These are phyloP conservation scores for Rhododendron ferrugineum DNA, from an alignment of 148 eudicot genomes.

Conservation along the genomic window DNA sequence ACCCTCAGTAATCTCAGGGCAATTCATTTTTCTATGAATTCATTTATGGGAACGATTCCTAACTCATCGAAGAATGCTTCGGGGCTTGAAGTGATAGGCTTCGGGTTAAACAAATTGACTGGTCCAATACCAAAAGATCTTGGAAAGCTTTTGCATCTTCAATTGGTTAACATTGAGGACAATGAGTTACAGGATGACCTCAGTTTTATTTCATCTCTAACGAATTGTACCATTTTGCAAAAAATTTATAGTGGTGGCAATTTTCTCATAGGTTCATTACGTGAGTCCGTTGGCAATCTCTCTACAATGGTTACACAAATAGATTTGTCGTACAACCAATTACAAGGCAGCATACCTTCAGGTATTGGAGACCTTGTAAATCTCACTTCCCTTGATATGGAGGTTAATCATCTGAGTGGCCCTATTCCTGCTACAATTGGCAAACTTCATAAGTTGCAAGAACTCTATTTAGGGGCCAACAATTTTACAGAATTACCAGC, in stretches of 20 bases:
- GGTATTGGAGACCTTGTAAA: background rate
- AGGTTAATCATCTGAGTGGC: background rate
- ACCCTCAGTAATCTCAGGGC: background rate
- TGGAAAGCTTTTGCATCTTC: background rate
- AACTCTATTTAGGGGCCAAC: background rate
- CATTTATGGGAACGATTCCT: background rate
- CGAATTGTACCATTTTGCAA: background rate
- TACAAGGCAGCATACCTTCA: background rate
- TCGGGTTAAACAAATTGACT: background rate
- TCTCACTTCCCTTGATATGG: background rate
- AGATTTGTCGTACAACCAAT: background rate
- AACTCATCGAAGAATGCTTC: background rate
- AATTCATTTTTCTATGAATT: background rate
- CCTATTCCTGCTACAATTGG: background rate
- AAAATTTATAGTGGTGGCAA: background rate
- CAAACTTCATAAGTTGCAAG: background rate
- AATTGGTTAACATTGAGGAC: rapidly evolving
- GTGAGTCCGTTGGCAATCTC: background rate
- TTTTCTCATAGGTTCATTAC: background rate
- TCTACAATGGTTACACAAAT: background rate
- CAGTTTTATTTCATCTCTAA: conserved; percentile 1
- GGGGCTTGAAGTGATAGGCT: background rate
- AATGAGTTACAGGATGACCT: background rate
- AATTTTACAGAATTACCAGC: background rate
- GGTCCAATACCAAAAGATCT: conserved; percentile 7